Conservation (phyloP, 2,329 filamentous ascomycete species). For the Tolypocladium album region DNA sequence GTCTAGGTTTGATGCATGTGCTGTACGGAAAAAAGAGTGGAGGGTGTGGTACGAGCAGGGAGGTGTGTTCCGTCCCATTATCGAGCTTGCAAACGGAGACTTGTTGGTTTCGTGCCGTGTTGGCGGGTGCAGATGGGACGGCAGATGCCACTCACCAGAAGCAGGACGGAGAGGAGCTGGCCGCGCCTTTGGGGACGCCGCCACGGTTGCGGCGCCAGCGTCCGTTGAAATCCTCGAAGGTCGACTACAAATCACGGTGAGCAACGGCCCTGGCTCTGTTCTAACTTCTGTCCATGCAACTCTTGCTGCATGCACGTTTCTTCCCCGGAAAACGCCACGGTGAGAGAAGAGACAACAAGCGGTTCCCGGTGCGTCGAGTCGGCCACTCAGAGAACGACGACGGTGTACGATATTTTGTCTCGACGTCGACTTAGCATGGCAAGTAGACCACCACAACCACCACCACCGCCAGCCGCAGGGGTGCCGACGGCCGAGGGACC, state of each 20-base stretch:
- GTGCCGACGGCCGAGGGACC: not conserved
- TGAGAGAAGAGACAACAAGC: slow-evolving; percentile 19
- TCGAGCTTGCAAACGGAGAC: not conserved
- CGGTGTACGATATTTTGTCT: not conserved
- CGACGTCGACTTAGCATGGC: not conserved
- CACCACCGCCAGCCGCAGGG: not conserved
- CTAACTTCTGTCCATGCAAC: not conserved
- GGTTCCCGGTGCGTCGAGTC: not conserved
- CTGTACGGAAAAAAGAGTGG: not conserved
- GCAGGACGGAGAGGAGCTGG: not conserved
- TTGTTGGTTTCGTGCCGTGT: not conserved
- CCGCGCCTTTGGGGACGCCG: not conserved
- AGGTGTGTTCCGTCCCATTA: not conserved
- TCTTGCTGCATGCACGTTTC: slow-evolving; percentile 11
- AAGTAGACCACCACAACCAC: not conserved
- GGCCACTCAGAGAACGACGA: not conserved
- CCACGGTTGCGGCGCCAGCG: not conserved
- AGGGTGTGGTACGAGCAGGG: not conserved
- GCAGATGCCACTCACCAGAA: not conserved
- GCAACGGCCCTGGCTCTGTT: not conserved
- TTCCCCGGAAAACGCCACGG: slow-evolving; percentile 7
- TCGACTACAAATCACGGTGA: not conserved
- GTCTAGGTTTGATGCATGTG: not conserved
- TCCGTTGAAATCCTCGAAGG: not conserved
- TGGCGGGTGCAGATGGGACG: not conserved